Evolutionary conservation across 352 stramenopile species (phyloP), one percentile per base, ranked within the genome.

Genomic region (Pythium apleroticum): DNA sequence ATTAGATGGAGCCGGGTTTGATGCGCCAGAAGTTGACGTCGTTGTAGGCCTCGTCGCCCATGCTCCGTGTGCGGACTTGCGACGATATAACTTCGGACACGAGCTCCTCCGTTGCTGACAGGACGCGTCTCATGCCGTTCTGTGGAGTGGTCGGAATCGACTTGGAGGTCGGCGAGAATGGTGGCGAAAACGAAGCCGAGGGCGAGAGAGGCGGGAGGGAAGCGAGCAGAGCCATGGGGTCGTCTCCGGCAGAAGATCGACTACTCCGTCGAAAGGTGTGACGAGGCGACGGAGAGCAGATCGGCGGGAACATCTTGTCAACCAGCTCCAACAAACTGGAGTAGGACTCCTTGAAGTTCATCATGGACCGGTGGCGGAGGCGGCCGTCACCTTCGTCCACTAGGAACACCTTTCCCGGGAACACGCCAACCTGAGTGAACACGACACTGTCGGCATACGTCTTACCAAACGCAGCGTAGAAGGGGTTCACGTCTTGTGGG

Each of bases 21-120:
- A 95, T 88, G 45, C 81, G 72, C 86, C 86, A 95, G 46, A 91
- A 95, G 65, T 95, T 95, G 28, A 91, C 68, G 59, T 95, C 86
- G 64, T 95, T 95, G 74, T 89, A 95, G 22, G 84, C 85, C 58
- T 95, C 86, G 57, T 95, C 86, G 11, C 69, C 73, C 66, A 91
- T 72, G 50, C 69, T 86, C 27, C 80, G 75, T 43, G 81, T 76
- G 14, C 73, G 74, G 7, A 76, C 76, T 50, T 81, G 75, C 0
- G 71, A 82, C 2, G 75, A 80, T 46, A 88, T 72, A 0, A 81
- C 69, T 35, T 90, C 81, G 3, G 76, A 82, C 10, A 86, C 69
- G 24, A 87, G 63, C 37, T 81, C 68, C 12, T 90, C 74, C 10
- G 61, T 68, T 4, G 61, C 52, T 0, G 66, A 72, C 12, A 49